These are phyloP conservation scores for Cladophialophora psammophila DNA, from an alignment of 2,329 filamentous ascomycete genomes.

Conservation along the genomic window DNA sequence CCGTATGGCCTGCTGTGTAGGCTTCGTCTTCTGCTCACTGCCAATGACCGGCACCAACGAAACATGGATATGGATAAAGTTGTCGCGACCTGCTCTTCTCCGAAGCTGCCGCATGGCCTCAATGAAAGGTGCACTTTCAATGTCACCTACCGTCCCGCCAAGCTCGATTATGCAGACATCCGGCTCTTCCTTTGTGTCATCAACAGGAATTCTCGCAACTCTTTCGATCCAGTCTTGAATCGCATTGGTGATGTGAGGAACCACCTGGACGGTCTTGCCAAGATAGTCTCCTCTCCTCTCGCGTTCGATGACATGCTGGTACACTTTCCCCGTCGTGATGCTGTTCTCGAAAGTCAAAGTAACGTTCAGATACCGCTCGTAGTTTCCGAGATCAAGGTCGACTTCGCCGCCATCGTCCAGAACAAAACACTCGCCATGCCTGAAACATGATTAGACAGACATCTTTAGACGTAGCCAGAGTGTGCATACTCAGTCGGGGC, in stretches of 20 bases:
- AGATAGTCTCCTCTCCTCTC: conserved; percentile 79
- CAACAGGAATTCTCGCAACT: conserved; percentile 83
- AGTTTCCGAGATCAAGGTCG: conserved; percentile 77
- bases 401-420: conserved; percentile 81
- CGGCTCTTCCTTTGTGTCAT: conserved; percentile 80
- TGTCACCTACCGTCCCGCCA: conserved; percentile 68
- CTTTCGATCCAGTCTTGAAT: conserved; percentile 93
- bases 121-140: conserved; percentile 86
- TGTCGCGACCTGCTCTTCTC: conserved; percentile 73
- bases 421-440: conserved; percentile 90
- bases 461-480: background rate
- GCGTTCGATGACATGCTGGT: conserved; percentile 82
- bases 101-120: conserved; percentile 83
- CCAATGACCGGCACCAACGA: conserved; percentile 81
- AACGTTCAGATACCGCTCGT: conserved; percentile 82
- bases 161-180: conserved; percentile 89
- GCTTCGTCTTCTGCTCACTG: conserved; percentile 93
- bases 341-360: conserved; percentile 87
- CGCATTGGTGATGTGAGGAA: conserved; percentile 88
- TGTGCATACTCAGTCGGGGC: conserved; percentile 66
- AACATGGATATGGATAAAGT: conserved; percentile 89
- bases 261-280: conserved; percentile 86
- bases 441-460: conserved; percentile 44
- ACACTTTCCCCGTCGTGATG: conserved; percentile 97
- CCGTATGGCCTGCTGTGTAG: conserved; percentile 89